A percentile compares a stretch with the other conserved stretches of the same genome.
phyloP scores from a whole-genome alignment of 768 basidiomycete genomes.

The Suillus bovinus region DNA sequence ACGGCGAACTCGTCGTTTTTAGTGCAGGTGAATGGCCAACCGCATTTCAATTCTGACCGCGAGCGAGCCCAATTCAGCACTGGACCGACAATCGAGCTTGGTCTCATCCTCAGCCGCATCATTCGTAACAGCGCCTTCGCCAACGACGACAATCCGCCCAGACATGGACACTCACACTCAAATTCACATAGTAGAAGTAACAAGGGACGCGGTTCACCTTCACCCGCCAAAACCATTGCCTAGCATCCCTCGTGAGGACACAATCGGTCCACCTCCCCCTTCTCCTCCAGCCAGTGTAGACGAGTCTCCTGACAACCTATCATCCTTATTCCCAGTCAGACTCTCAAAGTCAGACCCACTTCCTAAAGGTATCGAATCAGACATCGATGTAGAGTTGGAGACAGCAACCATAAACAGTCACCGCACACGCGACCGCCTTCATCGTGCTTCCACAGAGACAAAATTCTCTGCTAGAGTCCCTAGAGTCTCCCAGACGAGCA shows the following conservation, averaged over 20 bases:
- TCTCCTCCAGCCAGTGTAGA: slow-evolving; percentile 48
- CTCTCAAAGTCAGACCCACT: slow-evolving; percentile 21
- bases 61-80: slow-evolving; percentile 15
- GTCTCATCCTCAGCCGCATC: slow-evolving; percentile 28
- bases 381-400: slow-evolving; percentile 22
- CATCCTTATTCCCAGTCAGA: slow-evolving; percentile 29
- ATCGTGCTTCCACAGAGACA: slow-evolving; percentile 54
- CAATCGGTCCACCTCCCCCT: slow-evolving; percentile 57
- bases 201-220: slow-evolving; percentile 46
- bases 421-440: slow-evolving; percentile 31
- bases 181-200: slow-evolving; percentile 55
- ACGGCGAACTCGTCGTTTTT: neutral
- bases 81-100: slow-evolving; percentile 23
- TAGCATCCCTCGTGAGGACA: slow-evolving; percentile 27
- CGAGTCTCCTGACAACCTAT: slow-evolving; percentile 23
- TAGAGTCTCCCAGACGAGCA: slow-evolving; percentile 20
- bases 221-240: slow-evolving; percentile 37
- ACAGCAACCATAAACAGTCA: slow-evolving; percentile 24
- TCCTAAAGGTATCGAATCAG: slow-evolving; percentile 31
- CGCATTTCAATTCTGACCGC: slow-evolving; percentile 19
- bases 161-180: slow-evolving; percentile 36
- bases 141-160: slow-evolving; percentile 23
- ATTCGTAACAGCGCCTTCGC: slow-evolving; percentile 30
- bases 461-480: slow-evolving; percentile 35
- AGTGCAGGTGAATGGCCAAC: slow-evolving; percentile 8